Conservation (phyloP, 225 moss, liverwort and hornwort species). For the Ulota crispa region DNA sequence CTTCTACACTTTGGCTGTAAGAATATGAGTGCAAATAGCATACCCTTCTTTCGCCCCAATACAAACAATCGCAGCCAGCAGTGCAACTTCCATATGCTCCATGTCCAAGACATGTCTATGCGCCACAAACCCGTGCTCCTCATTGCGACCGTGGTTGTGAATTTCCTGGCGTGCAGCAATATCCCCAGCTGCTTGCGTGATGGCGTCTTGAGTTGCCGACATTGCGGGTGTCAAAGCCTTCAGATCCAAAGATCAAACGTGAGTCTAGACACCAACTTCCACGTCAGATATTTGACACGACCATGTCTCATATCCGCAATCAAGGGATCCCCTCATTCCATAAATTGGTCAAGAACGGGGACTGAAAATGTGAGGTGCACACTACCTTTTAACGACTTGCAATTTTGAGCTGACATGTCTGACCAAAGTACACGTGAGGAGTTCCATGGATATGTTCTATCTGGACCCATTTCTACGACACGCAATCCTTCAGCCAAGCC, state of each 20-base stretch:
- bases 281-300: not conserved
- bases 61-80: conserved; percentile 59
- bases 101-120: conserved; percentile 70
- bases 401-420: not conserved
- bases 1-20: not conserved
- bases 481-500: not conserved
- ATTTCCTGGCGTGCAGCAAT: conserved; percentile 1
- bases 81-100: conserved; percentile 73
- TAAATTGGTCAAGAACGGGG: not conserved
- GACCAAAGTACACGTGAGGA: not conserved
- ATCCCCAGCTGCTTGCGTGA: conserved; percentile 35
- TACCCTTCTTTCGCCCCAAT: conserved; percentile 85
- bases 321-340: not conserved
- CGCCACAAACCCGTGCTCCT: conserved; percentile 30
- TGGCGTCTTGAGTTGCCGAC: conserved; percentile 34
- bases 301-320: no score
- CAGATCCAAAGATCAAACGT: not conserved
- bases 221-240: conserved; percentile 29
- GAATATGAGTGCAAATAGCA: not conserved
- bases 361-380: not conserved
- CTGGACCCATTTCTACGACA: not conserved
- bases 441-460: not conserved
- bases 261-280: not conserved
- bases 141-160: conserved; percentile 36
- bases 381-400: not conserved